These are phyloP conservation scores for Paraphoma chrysanthemicola DNA, from an alignment of 2,329 filamentous ascomycete genomes.

Conservation along the genomic window DNA sequence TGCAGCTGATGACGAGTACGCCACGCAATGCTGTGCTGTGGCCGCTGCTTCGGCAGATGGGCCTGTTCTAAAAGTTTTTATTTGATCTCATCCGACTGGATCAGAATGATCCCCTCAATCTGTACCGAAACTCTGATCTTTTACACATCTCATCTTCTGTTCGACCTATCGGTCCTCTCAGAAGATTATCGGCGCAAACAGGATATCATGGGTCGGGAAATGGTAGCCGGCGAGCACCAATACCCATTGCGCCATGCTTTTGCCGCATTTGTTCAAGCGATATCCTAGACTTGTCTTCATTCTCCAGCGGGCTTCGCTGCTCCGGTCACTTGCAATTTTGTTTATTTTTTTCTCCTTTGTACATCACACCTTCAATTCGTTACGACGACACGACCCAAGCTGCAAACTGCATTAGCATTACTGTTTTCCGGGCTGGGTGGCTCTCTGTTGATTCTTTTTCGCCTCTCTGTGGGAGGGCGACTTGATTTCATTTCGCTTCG, in stretches of 20 bases:
- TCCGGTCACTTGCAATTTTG: constrained; percentile 19
- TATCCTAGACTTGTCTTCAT: constrained; percentile 40
- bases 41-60: constrained; percentile 9
- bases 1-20: constrained; percentile 28
- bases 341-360: constrained; percentile 22
- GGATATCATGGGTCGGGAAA: constrained; percentile 7
- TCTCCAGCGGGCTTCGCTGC: constrained; percentile 28
- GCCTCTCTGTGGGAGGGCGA: constrained; percentile 7
- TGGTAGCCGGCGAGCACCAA: constrained; percentile 26
- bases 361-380: constrained; percentile 7
- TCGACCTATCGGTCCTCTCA: constrained; percentile 16
- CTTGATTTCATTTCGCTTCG: constrained; percentile 17
- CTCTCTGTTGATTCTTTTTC: constrained; percentile 25
- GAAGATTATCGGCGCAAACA: constrained; percentile 18
- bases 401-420: constrained; percentile 10
- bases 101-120: constrained; percentile 11
- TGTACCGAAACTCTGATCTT: constrained; percentile 24
- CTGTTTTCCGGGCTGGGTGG: constrained; percentile 19
- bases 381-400: constrained; percentile 29
- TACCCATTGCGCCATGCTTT: not conserved
- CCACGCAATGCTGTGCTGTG: constrained; percentile 20
- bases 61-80: constrained; percentile 16
- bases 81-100: constrained; percentile 12
- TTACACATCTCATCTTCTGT: constrained; percentile 31
- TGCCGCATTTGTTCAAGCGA: constrained; percentile 16